Percentiles rank a stretch among this genome's conserved stretches.
phyloP scores from a whole-genome alignment of 2,329 filamentous ascomycete genomes.

The Calonectria crousiana region DNA sequence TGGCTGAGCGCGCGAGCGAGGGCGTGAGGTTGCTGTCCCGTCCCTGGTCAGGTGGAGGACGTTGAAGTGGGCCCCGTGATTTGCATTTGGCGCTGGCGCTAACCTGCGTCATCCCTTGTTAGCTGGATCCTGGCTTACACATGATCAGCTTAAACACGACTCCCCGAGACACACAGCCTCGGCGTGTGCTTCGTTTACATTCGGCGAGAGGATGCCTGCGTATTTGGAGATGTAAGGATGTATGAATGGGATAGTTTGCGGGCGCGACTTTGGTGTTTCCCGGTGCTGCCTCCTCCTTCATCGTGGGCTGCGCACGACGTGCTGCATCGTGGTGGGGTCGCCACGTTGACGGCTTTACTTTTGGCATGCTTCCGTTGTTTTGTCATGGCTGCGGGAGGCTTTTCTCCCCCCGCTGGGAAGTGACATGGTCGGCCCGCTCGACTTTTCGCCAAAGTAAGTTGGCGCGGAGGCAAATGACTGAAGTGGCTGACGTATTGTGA shows the following conservation, averaged over 20 bases:
- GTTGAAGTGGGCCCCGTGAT: not conserved
- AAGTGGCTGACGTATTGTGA: not conserved
- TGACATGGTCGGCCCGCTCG: not conserved
- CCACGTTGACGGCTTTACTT: not conserved
- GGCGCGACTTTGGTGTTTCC: not conserved
- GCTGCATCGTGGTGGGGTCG: not conserved
- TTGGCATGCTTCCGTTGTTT: not conserved
- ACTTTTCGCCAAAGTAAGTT: not conserved
- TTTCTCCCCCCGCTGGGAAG: not conserved
- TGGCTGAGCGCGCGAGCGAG: not conserved
- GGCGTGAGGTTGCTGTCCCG: not conserved
- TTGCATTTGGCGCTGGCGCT: not conserved
- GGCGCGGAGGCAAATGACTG: not conserved
- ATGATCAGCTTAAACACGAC: not conserved
- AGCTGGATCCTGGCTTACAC: not conserved
- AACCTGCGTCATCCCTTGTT: not conserved
- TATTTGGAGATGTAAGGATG: no score
- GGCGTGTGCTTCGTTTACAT: not conserved
- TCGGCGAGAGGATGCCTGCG: not conserved
- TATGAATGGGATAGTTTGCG: no score
- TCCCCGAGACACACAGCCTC: not conserved
- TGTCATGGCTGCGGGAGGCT: not conserved
- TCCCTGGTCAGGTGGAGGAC: not conserved
- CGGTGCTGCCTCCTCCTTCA: not conserved
- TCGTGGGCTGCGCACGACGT: no score